Evolutionary conservation across 371 early-diverging fungal species (phyloP), one percentile per base, ranked within the genome.

Genomic region (Mortierella sp.): DNA sequence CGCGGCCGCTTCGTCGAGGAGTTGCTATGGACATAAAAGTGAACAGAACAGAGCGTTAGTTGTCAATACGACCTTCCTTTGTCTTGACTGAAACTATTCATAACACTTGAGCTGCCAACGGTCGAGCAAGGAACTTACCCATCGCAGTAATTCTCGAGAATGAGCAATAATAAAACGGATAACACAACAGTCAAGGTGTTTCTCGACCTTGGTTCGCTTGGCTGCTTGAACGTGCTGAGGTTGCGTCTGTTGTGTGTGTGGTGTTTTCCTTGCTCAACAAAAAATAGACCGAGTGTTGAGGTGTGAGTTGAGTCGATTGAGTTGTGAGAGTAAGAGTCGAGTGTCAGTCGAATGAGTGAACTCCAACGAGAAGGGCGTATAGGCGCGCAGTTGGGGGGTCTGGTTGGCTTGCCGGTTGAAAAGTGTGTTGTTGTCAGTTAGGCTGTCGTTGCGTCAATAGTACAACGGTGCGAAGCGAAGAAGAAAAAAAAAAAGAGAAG

Each of bases 1-100:
- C 74, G 39, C 80, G 79, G 41, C 74, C 61, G 76, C 85, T 85
- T 77, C 86, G 50, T 70, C 80, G 64, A 55, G 83, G 76, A 50
- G 79, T 72, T 61, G 78, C 83, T 82, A 61, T 55, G 48, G 2
- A 44, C 31, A 71, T n/a, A 53, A 66, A n/a, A 5, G 16, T 29
- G 3, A 6, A 47, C 34, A 19, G 55, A 26, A 39, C 31, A 44
- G 24, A 50, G 48, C 10, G 10, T 29, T 37, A 50, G 26, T 9
- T 34, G 37, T 31, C 22, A 10, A 48, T n/a, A 44, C 10, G 39
- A 22, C 5, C 40, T 11, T 34, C 29, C n/a, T 63, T 19, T 34
- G 34, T 1, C 3, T 24, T 64, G 16, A 24, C 55, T 14, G n/a
- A 41, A 3, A 66, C 6, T 9, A 24, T 31, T 37, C 44, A 8